Evolutionary conservation across 352 stramenopile species (phyloP).

Genomic region (Saprolegnia diclina): DNA sequence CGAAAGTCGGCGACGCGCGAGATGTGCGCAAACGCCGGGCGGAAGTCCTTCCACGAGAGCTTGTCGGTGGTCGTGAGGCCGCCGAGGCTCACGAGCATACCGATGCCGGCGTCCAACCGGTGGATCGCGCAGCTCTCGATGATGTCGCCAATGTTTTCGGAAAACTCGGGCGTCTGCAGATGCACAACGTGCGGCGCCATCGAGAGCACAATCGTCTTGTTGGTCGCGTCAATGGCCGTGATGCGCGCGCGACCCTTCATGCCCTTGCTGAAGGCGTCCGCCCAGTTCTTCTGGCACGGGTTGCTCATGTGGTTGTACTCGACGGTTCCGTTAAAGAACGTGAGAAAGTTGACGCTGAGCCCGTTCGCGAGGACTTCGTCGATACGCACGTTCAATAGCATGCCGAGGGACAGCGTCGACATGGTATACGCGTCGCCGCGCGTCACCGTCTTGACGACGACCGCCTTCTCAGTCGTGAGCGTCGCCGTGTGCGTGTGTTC

Average conservation of each 20-base stretch:
- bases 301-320: constrained; percentile 88
- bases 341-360: constrained; percentile 83
- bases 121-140: constrained; percentile 65
- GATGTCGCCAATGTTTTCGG: constrained; percentile 61
- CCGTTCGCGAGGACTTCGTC: constrained; percentile 85
- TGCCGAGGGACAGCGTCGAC: constrained; percentile 85
- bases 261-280: constrained; percentile 68
- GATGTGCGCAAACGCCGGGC: constrained; percentile 84
- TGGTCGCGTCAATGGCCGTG: constrained; percentile 63
- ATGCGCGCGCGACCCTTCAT: constrained; percentile 83
- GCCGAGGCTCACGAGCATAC: constrained; percentile 76
- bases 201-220: constrained; percentile 74
- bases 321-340: constrained; percentile 81
- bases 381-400: constrained; percentile 90
- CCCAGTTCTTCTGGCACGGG: constrained; percentile 66
- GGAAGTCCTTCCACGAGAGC: constrained; percentile 70
- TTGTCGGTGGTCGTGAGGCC: constrained; percentile 38
- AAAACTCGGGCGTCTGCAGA: constrained; percentile 50
- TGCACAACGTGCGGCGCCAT: constrained; percentile 86
- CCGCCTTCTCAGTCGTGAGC: constrained; percentile 54
- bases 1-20: constrained; percentile 76
- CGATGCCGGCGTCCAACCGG: constrained; percentile 75
- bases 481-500: constrained; percentile 66
- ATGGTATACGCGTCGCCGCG: constrained; percentile 81
- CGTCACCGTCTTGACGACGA: constrained; percentile 72